phyloP scores from a whole-genome alignment of 2,329 filamentous ascomycete genomes.

The Fusarium graminum region DNA sequence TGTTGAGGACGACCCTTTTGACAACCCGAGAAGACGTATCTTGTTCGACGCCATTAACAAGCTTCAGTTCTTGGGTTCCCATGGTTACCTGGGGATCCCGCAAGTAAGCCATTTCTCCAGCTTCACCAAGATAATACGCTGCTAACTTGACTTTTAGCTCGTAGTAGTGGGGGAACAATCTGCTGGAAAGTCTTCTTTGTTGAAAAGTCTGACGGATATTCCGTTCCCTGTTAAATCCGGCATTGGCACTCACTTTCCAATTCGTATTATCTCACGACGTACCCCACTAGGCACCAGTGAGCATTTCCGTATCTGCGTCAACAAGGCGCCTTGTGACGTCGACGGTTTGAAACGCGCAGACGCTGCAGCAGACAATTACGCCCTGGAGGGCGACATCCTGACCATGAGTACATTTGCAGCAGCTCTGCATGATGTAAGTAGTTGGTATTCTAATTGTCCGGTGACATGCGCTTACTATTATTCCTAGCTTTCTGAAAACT shows the following conservation, averaged over 20 bases:
- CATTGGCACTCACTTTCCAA: slow-evolving; percentile 7
- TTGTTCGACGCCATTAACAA: background rate
- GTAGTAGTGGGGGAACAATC: slow-evolving; percentile 4
- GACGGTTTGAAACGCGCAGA: background rate
- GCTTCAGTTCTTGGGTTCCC: background rate
- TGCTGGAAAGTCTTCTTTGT: slow-evolving; percentile 2
- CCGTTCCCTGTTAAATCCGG: slow-evolving; percentile 2
- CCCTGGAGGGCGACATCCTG: background rate
- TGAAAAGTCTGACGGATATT: slow-evolving; percentile 2
- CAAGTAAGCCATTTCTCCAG: background rate
- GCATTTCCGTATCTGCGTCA: background rate
- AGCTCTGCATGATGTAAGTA: slow-evolving; percentile 5
- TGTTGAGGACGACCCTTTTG: background rate
- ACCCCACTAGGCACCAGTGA: background rate
- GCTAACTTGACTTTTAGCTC: background rate
- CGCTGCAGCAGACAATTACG: background rate
- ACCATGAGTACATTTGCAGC: slow-evolving; percentile 2
- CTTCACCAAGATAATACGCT: background rate
- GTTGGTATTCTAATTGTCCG: background rate
- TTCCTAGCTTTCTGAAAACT: background rate
- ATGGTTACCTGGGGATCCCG: background rate
- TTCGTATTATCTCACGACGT: background rate
- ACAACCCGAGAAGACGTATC: background rate
- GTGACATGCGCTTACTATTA: background rate
- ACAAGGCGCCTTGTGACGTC: background rate